A percentile compares a stretch with the other conserved stretches of the same genome.
These are phyloP conservation scores for Parsonsia alboflavescens DNA, from an alignment of 257 asterid genomes.

Conservation along the genomic window DNA sequence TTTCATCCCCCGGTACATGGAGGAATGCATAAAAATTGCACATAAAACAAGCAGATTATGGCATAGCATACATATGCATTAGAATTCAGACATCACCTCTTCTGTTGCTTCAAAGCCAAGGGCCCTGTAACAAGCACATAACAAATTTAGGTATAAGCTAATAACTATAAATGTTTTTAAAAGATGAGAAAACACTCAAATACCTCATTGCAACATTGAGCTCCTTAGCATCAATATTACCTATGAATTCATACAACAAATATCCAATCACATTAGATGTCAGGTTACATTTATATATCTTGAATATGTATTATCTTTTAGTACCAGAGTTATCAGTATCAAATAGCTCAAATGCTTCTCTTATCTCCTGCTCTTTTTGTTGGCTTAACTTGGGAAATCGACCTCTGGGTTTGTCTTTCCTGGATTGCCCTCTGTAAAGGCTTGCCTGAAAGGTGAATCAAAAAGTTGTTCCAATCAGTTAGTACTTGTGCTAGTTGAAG, in stretches of 20 bases:
- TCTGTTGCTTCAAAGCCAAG: constrained; percentile 95
- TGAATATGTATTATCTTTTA: not conserved
- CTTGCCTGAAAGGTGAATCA: constrained; percentile 42
- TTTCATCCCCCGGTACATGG: not conserved
- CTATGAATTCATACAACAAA: constrained; percentile 31
- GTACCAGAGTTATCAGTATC: constrained; percentile 94
- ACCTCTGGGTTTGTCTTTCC: constrained; percentile 66
- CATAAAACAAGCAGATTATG: not conserved
- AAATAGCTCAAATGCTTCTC: constrained; percentile 82
- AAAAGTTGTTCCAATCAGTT: not conserved
- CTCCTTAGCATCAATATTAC: constrained; percentile 87
- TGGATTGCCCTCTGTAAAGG: constrained; percentile 42
- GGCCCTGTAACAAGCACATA: constrained; percentile 57
- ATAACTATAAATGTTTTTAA: not conserved
- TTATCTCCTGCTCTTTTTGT: constrained; percentile 87
- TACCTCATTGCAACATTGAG: constrained; percentile 98
- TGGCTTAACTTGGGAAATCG: constrained; percentile 71
- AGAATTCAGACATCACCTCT: constrained; percentile 52
- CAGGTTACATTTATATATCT: not conserved
- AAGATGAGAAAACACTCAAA: constrained; percentile 6
- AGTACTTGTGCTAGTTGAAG: not conserved
- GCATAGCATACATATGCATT: not conserved
- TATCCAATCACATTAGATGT: not conserved
- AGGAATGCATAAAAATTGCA: not conserved
- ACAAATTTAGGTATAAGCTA: constrained; percentile 1